phyloP scores from a whole-genome alignment of 2,329 filamentous ascomycete species.

The Scedosporium minutisporum region DNA sequence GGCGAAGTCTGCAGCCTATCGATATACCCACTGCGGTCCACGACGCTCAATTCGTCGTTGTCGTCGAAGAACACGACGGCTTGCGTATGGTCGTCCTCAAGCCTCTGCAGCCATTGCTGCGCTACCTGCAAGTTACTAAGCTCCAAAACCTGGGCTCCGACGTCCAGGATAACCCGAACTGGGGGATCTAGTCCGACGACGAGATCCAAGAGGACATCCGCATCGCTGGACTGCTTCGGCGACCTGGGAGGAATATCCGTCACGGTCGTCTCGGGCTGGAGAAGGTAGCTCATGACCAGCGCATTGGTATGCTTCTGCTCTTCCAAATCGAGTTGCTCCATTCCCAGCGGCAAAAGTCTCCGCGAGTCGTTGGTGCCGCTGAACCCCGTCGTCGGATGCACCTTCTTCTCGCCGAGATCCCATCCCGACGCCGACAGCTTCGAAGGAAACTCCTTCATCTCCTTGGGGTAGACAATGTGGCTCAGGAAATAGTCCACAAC shows the following conservation, averaged over 20 bases:
- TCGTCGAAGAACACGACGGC: conserved; percentile 48
- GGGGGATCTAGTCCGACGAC: conserved; percentile 27
- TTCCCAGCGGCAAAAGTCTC: conserved; percentile 44
- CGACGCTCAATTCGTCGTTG: conserved; percentile 42
- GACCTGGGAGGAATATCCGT: conserved; percentile 14
- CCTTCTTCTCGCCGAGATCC: conserved; percentile 46
- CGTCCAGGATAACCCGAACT: conserved; percentile 56
- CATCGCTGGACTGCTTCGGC: conserved; percentile 17
- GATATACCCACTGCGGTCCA: conserved; percentile 34
- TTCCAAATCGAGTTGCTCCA: conserved; percentile 45
- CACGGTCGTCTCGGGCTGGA: conserved; percentile 41
- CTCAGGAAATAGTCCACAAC: conserved; percentile 55
- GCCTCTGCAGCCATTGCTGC: conserved; percentile 37
- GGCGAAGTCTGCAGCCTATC: conserved; percentile 49
- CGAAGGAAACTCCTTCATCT: conserved; percentile 51
- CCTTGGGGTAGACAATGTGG: conserved; percentile 48
- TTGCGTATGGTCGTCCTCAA: conserved; percentile 8
- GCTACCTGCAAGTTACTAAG: conserved; percentile 47
- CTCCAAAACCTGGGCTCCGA: conserved; percentile 61
- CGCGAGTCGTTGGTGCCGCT: conserved; percentile 59
- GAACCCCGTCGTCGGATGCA: conserved; percentile 51
- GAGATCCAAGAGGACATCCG: conserved; percentile 32
- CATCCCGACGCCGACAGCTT: conserved; percentile 60
- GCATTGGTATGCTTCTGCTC: conserved; percentile 58
- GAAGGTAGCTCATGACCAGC: conserved; percentile 48